A percentile compares a stretch with the other conserved stretches of the same genome.
Conservation (phyloP, 2,329 filamentous ascomycete species). For the Trichoderma pleuroti region DNA sequence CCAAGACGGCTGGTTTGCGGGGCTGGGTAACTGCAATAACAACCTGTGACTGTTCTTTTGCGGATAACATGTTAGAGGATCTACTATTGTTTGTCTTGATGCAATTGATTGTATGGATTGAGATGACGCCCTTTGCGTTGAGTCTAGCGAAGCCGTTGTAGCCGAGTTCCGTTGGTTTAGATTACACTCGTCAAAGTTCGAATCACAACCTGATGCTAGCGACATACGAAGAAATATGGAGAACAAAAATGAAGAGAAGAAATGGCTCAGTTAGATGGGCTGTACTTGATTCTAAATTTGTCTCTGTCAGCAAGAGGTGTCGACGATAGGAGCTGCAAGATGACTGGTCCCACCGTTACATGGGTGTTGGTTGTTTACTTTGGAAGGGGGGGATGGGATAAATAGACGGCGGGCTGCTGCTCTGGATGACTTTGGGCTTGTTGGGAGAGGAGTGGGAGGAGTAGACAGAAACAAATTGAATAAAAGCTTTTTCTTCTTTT, state of each 20-base stretch:
- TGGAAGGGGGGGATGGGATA: not conserved
- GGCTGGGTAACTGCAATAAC: not conserved
- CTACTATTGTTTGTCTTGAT: not conserved
- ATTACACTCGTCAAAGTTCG: not conserved
- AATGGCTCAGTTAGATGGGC: not conserved
- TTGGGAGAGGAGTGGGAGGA: not conserved
- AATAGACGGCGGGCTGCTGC: not conserved
- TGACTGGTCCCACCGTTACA: not conserved
- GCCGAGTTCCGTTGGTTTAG: not conserved
- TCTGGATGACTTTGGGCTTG: not conserved
- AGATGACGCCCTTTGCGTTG: not conserved
- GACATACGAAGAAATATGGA: not conserved
- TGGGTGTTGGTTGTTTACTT: not conserved
- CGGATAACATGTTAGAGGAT: not conserved
- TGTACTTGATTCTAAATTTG: not conserved
- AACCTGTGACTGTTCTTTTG: not conserved
- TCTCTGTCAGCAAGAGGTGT: not conserved
- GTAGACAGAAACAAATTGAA: not conserved
- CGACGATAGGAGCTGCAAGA: not conserved
- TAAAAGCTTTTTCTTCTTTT: not conserved
- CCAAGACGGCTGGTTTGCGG: not conserved
- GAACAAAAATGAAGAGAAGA: not conserved
- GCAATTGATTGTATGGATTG: not conserved
- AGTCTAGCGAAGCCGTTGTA: not conserved
- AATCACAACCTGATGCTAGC: not conserved